Percentiles rank a stretch among this genome's conserved stretches.
Conservation (phyloP, 768 basidiomycete genomes). For the Pleurotus tuber-regium region DNA sequence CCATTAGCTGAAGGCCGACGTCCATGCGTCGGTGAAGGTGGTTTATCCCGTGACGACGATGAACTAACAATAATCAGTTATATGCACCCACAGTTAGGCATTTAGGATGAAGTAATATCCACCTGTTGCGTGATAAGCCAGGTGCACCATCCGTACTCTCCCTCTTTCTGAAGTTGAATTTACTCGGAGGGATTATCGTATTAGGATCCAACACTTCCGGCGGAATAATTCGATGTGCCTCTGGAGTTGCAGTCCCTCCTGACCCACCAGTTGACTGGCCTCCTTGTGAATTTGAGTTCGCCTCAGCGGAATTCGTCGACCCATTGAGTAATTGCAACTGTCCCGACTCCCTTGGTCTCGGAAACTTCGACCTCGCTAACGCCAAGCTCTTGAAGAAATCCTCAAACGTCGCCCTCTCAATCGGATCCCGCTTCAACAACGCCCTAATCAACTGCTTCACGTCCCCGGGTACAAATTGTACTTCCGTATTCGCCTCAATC, state of each 20-base stretch:
- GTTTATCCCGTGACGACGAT: slow-evolving; percentile 21
- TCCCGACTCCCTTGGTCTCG: slow-evolving; percentile 42
- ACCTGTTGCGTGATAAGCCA: slow-evolving; percentile 26
- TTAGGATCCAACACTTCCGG: slow-evolving; percentile 79
- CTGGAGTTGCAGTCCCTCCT: slow-evolving; percentile 52
- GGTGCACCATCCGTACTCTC: slow-evolving; percentile 20
- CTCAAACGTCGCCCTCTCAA: slow-evolving; percentile 83
- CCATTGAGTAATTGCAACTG: slow-evolving; percentile 1
- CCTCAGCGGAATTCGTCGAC: not conserved
- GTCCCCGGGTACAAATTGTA: slow-evolving; percentile 64
- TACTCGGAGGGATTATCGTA: slow-evolving; percentile 80
- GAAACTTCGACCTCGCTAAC: slow-evolving; percentile 75
- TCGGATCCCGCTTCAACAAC: slow-evolving; percentile 82
- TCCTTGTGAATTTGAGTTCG: slow-evolving; percentile 20
- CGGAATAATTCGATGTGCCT: slow-evolving; percentile 70
- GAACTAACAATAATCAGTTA: no score
- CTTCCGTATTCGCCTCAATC: no score
- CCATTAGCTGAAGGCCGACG: slow-evolving; percentile 17
- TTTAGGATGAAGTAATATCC: no score
- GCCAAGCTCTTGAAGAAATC: slow-evolving; percentile 88
- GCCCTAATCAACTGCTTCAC: slow-evolving; percentile 84
- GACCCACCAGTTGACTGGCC: slow-evolving; percentile 32
- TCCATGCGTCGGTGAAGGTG: slow-evolving; percentile 21
- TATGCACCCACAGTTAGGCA: no score
- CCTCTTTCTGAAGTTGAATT: slow-evolving; percentile 63